A percentile compares a stretch with the other conserved stretches of the same genome.
Evolutionary conservation across 108 stramenopile species (phyloP).

Genomic region (Chaetoceros muelleri): DNA sequence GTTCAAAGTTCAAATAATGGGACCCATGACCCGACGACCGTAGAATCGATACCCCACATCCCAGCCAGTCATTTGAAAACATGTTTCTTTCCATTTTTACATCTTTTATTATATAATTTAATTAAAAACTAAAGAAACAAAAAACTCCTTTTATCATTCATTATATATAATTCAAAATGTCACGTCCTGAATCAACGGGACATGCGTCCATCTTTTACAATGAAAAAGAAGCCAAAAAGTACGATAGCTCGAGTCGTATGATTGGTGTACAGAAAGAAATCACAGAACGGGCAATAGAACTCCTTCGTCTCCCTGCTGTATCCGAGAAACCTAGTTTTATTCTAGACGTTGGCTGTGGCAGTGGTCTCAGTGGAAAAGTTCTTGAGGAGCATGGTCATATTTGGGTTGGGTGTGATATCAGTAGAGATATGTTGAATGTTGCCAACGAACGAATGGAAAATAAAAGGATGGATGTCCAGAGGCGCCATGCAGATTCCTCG

Average conservation of each 20-base stretch:
- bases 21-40: too few species aligned
- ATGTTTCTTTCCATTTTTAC: too few species aligned
- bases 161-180: constrained; percentile 31
- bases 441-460: constrained; percentile 86
- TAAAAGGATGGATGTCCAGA: too few species aligned
- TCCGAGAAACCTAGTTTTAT: constrained; percentile 48
- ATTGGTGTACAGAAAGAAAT: constrained; percentile 93
- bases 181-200: constrained; percentile 84
- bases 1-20: too few species aligned
- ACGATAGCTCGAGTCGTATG: constrained; percentile 92
- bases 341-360: constrained; percentile 96
- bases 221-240: constrained; percentile 91
- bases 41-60: too few species aligned
- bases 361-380: constrained; percentile 91
- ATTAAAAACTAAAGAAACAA: neutral
- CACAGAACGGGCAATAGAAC: constrained; percentile 93
- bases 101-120: neutral
- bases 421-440: constrained; percentile 90
- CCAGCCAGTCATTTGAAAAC: too few species aligned
- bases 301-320: constrained; percentile 65
- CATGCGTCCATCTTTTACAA: constrained; percentile 89
- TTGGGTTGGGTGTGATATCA: constrained; percentile 95
- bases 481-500: too few species aligned
- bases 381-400: constrained; percentile 92
- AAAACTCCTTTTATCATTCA: neutral